phyloP scores from a whole-genome alignment of 352 stramenopile genomes.

The Albugo laibachii region DNA sequence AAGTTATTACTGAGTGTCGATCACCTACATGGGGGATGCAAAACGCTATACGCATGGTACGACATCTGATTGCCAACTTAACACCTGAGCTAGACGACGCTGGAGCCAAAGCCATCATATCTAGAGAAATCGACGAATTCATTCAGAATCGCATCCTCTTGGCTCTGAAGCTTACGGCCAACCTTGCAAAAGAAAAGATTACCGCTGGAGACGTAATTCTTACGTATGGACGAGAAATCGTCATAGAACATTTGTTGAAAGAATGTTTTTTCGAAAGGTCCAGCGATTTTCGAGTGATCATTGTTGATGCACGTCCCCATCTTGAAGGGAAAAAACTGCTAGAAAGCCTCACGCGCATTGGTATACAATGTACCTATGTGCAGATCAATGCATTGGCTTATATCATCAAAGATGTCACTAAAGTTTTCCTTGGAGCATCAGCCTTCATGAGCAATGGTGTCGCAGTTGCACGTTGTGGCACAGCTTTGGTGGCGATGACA shows the following conservation, averaged over 20 bases:
- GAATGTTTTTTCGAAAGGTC: conserved; percentile 18
- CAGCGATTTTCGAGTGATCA: conserved; percentile 75
- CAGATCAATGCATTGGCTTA: conserved; percentile 90
- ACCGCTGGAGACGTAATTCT: conserved; percentile 86
- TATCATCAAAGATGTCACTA: conserved; percentile 91
- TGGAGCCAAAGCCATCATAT: conserved; percentile 67
- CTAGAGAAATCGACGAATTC: conserved; percentile 86
- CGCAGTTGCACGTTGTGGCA: conserved; percentile 80
- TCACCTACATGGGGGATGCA: conserved; percentile 90
- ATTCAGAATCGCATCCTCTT: conserved; percentile 86
- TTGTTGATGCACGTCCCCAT: conserved; percentile 84
- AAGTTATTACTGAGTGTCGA: conserved; percentile 89
- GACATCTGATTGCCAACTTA: conserved; percentile 75
- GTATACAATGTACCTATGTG: conserved; percentile 84
- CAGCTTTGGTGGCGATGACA: conserved; percentile 83
- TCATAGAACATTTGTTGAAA: conserved; percentile 76
- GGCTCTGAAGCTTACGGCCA: conserved; percentile 78
- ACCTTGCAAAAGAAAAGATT: conserved; percentile 79
- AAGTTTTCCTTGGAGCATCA: conserved; percentile 88
- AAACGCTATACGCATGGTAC: conserved; percentile 85
- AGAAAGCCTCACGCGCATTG: conserved; percentile 32
- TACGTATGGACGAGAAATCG: conserved; percentile 85
- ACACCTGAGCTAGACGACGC: conserved; percentile 70
- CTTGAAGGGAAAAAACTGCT: conserved; percentile 74
- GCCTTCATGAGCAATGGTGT: conserved; percentile 93